Base-by-base conservation (phyloP, 345 rosid genomes). In the Nasturtium officinale region DNA sequence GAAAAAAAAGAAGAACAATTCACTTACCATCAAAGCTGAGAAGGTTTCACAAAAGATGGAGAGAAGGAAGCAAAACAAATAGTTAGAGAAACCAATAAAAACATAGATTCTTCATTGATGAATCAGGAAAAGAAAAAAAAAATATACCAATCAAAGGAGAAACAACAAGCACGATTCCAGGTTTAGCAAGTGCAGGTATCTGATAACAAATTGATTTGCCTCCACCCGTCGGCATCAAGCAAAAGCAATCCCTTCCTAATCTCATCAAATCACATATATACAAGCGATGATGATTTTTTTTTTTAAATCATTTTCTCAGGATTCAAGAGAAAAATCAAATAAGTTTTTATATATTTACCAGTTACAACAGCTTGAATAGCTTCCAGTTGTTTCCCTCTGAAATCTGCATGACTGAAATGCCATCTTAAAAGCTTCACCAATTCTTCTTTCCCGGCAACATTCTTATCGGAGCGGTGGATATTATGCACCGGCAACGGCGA, bases 201-300 rank as follows among this genome's bases (percentile, higher is more conserved):
- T 95, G 99, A 75, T 89, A 95, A 79, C 98, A 95, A 85, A 91
- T 87, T 7, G 97, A 95, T 81, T 95, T 95, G 53, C 99, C 99
- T 76, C 97, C 96, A 42, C 99, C 96, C 10, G 96, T 95, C 6
- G 99, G 99, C 99, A 95, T 91, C 59, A 95, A 79, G 65, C 97
- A 95, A 80, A 95, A 89, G 73, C 97, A 95, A 80, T 95, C 99
- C 69, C 90, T 86, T 78, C 81, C 80, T 77, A 55, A 11, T 52
- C 30, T 67, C 55, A 52, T 15, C 68, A n/a, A 65, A 50, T 12
- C 1, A 28, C 18, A 73, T n/a, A n/a, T n/a, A n/a, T n/a, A n/a
- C n/a, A n/a, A n/a, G n/a, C n/a, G n/a, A n/a, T n/a, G n/a, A n/a
- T n/a, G n/a, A n/a, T n/a, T n/a, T n/a, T n/a, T n/a, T n/a, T n/a